Conservation (phyloP, 139 green algal species). For the Mychonastes homosphaera region DNA sequence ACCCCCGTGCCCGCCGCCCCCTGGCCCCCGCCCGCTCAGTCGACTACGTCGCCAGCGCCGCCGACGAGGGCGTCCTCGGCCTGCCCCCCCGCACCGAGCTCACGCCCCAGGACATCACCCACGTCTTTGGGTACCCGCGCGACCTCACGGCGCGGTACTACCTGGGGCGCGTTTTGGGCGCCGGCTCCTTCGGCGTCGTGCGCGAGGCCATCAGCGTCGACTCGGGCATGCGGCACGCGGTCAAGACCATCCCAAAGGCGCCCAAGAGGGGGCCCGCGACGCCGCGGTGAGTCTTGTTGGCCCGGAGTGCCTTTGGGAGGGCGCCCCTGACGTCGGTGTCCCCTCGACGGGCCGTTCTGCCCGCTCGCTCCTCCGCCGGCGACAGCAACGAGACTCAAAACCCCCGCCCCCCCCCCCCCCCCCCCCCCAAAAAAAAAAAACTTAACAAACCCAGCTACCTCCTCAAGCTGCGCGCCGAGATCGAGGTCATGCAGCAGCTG, state of each 20-base stretch:
- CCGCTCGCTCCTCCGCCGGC: too few relatives aligned
- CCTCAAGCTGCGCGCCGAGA: constrained; percentile 83
- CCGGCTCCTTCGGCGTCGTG: constrained; percentile 83
- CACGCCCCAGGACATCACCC: constrained; percentile 40
- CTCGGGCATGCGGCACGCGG: constrained; percentile 44
- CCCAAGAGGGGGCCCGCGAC: constrained; percentile 63
- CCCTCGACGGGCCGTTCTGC: too few relatives aligned
- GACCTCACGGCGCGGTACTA: constrained; percentile 38
- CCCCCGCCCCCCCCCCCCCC: too few relatives aligned
- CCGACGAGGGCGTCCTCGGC: constrained; percentile 57
- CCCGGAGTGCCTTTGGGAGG: too few relatives aligned
- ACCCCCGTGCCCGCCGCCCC: constrained; percentile 2
- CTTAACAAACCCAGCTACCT: constrained; percentile 45
- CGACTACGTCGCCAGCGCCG: constrained; percentile 59
- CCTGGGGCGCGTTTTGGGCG: constrained; percentile 66
- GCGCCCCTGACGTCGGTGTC: too few relatives aligned
- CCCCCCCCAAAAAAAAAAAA: neutral
- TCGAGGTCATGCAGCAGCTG: constrained; percentile 87
- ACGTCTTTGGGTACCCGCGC: constrained; percentile 63
- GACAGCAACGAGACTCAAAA: neutral
- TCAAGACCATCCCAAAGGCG: constrained; percentile 80
- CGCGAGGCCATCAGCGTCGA: constrained; percentile 51
- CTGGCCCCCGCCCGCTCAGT: too few relatives aligned
- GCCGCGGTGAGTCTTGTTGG: constrained; percentile 31
- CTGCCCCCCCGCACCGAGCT: constrained; percentile 56